Evolutionary conservation across 2,329 filamentous ascomycete species (phyloP).

Genomic region (Cryphonectria naterciae): DNA sequence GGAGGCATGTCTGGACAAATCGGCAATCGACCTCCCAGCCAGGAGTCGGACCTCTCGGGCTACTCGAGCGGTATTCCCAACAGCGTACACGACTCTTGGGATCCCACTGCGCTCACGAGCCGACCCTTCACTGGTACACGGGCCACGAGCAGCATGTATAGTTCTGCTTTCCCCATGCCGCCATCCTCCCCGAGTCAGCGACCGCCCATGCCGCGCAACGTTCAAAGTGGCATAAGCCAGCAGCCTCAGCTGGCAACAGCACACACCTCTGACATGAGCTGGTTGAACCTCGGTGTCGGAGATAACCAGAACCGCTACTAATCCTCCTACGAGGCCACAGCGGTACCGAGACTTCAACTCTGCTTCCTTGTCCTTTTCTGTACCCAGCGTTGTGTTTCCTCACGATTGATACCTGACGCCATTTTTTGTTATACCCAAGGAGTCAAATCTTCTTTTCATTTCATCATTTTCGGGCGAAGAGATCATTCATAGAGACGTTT

Average conservation of each 20-base stretch:
- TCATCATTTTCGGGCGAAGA: slow-evolving; percentile 15
- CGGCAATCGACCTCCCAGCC: slow-evolving; percentile 57
- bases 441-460: not conserved
- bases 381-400: slow-evolving; percentile 16
- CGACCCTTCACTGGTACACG: slow-evolving; percentile 56
- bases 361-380: slow-evolving; percentile 3
- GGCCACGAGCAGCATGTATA: slow-evolving; percentile 57
- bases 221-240: slow-evolving; percentile 45
- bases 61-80: slow-evolving; percentile 70
- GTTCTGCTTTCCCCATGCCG: slow-evolving; percentile 46
- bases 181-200: slow-evolving; percentile 36
- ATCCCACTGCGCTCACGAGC: slow-evolving; percentile 46
- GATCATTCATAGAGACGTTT: slow-evolving; percentile 15
- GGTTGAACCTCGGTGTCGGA: slow-evolving; percentile 71
- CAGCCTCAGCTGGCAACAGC: slow-evolving; percentile 57
- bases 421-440: slow-evolving; percentile 17
- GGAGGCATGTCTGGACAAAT: slow-evolving; percentile 66
- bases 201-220: slow-evolving; percentile 37
- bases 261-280: slow-evolving; percentile 72
- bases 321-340: slow-evolving; percentile 2
- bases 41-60: slow-evolving; percentile 52
- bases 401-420: slow-evolving; percentile 23
- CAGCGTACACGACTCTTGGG: slow-evolving; percentile 63
- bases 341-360: not conserved
- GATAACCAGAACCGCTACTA: slow-evolving; percentile 30